Percentiles rank a stretch among this genome's conserved stretches.
Conservation (phyloP, 2,329 filamentous ascomycete genomes). For the Calonectria pauciramosa region DNA sequence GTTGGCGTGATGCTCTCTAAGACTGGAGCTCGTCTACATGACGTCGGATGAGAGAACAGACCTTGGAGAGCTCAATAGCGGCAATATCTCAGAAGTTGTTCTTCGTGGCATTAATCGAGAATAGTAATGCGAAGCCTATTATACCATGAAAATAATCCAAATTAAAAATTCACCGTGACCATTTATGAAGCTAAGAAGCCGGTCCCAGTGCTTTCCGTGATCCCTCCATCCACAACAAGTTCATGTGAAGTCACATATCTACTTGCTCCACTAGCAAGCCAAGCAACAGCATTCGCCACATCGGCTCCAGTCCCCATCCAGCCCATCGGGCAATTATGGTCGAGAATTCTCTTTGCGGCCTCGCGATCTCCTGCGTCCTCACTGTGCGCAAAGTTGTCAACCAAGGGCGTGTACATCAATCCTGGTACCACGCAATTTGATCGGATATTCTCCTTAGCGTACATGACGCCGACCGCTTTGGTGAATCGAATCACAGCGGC, state of each 20-base stretch:
- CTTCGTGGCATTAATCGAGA: too few species aligned
- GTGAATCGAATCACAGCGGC: not conserved
- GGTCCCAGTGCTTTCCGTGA: not conserved
- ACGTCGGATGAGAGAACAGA: not conserved
- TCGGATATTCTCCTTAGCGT: not conserved
- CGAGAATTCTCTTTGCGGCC: not conserved
- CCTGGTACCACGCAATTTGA: not conserved
- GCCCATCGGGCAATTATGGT: not conserved
- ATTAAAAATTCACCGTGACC: not conserved
- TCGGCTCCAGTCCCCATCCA: constrained; percentile 1
- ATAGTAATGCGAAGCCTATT: too few species aligned
- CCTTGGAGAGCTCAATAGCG: not conserved
- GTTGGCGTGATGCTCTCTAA: not conserved
- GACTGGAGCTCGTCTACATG: not conserved
- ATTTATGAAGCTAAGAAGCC: not conserved
- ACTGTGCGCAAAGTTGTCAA: not conserved
- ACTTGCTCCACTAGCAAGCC: not conserved
- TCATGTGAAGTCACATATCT: constrained; percentile 11
- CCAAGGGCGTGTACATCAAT: not conserved
- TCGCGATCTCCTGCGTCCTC: not conserved
- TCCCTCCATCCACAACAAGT: not conserved
- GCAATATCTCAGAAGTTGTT: too few species aligned
- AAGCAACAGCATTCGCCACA: not conserved
- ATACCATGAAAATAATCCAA: too few species aligned
- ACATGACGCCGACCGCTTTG: not conserved